phyloP scores from a whole-genome alignment of 257 asterid species.

The Thymus mandschuricus region DNA sequence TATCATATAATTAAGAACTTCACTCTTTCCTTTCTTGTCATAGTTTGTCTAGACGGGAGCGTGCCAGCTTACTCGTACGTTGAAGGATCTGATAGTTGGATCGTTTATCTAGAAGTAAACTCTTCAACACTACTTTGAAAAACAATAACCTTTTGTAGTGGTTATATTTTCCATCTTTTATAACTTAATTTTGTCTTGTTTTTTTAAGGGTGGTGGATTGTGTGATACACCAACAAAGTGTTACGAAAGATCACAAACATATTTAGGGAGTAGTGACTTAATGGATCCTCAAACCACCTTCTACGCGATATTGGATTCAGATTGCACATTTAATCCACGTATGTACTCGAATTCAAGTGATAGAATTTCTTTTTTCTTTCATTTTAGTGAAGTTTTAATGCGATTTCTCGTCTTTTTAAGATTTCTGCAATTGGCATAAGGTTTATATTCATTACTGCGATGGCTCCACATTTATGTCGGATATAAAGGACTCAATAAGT shows the following conservation, averaged over 20 bases:
- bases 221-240: not conserved
- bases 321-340: not conserved
- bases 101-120: not conserved
- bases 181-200: no score
- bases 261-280: not conserved
- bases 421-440: slow-evolving; percentile 44
- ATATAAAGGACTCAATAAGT: slow-evolving; percentile 40
- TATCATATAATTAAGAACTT: no score
- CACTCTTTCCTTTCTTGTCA: no score
- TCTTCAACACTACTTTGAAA: not conserved
- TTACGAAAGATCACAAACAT: not conserved
- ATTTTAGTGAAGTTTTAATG: not conserved
- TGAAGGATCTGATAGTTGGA: not conserved
- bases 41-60: not conserved
- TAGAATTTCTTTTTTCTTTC: not conserved
- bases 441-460: slow-evolving; percentile 41
- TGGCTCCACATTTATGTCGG: slow-evolving; percentile 42
- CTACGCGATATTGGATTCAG: slow-evolving; percentile 1
- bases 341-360: no score
- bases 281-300: not conserved
- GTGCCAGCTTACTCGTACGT: not conserved
- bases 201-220: slow-evolving; percentile 43
- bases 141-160: no score
- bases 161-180: no score
- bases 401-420: slow-evolving; percentile 6